Conservation (phyloP, 2,329 filamentous ascomycete species). For the Fusarium pseudoanthophilum region DNA sequence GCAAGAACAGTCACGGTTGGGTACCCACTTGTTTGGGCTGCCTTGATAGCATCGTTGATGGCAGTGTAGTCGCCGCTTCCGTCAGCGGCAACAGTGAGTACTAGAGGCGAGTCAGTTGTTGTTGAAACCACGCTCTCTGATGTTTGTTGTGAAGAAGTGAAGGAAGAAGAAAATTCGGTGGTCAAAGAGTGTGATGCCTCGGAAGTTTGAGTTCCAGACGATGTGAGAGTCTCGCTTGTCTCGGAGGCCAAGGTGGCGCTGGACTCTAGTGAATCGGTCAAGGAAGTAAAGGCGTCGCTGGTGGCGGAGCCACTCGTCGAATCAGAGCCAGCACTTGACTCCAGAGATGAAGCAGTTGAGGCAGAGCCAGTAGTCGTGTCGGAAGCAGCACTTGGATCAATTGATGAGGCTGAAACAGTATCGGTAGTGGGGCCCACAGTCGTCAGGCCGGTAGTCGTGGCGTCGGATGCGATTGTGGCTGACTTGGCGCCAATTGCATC, state of each 20-base stretch:
- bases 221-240: background rate
- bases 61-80: constrained; percentile 57
- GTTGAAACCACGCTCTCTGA: constrained; percentile 19
- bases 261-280: background rate
- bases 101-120: constrained; percentile 38
- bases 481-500: background rate
- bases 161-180: constrained; percentile 19
- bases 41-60: constrained; percentile 56
- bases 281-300: background rate
- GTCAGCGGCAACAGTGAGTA: constrained; percentile 57
- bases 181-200: constrained; percentile 7
- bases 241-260: background rate
- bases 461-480: background rate
- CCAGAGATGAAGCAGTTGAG: background rate
- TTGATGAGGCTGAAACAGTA: background rate
- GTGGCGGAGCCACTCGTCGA: rapidly evolving
- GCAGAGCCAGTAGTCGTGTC: background rate
- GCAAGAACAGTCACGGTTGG: constrained; percentile 57
- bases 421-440: background rate
- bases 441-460: background rate
- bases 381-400: background rate
- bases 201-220: background rate
- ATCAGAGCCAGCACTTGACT: background rate
- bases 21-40: constrained; percentile 52
- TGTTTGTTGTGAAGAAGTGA: constrained; percentile 22